Conservation (phyloP, 1,139 yeast genomes). For the Kluyveromyces sp. region DNA sequence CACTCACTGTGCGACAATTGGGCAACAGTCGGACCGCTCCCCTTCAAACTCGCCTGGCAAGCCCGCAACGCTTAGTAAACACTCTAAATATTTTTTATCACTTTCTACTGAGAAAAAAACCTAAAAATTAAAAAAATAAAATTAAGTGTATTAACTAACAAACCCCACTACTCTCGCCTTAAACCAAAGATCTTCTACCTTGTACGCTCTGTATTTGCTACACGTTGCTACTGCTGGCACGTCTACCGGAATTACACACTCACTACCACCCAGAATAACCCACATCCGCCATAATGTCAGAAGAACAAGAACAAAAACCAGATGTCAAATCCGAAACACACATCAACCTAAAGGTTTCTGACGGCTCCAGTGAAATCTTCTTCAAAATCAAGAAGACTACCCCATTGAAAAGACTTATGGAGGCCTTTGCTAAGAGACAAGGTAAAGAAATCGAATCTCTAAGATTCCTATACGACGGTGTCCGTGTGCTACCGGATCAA, state of each 20-base stretch:
- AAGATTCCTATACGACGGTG: constrained; percentile 90
- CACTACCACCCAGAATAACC: not conserved
- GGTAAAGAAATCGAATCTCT: constrained; percentile 79
- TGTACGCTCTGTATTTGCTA: no score
- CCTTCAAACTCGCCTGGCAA: no score
- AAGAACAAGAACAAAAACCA: constrained; percentile 36
- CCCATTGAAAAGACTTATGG: constrained; percentile 90
- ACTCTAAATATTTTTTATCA: no score
- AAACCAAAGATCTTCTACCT: no score
- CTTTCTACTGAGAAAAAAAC: no score
- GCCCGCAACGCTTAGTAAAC: no score
- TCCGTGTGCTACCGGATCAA: constrained; percentile 76
- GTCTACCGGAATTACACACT: not conserved
- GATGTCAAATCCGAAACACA: constrained; percentile 66
- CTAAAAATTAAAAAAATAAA: no score
- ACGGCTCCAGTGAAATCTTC: constrained; percentile 86
- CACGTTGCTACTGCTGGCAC: no score
- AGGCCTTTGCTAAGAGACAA: constrained; percentile 96
- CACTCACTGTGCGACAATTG: no score
- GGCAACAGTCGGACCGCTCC: no score
- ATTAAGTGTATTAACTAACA: no score
- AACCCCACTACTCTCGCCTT: no score
- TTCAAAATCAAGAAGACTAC: constrained; percentile 93
- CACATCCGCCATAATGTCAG: constrained; percentile 11
- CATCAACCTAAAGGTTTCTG: constrained; percentile 88